Evolutionary conservation across 2,329 filamentous ascomycete genomes (phyloP).

Genomic region (Dothiorella sarmentorum): DNA sequence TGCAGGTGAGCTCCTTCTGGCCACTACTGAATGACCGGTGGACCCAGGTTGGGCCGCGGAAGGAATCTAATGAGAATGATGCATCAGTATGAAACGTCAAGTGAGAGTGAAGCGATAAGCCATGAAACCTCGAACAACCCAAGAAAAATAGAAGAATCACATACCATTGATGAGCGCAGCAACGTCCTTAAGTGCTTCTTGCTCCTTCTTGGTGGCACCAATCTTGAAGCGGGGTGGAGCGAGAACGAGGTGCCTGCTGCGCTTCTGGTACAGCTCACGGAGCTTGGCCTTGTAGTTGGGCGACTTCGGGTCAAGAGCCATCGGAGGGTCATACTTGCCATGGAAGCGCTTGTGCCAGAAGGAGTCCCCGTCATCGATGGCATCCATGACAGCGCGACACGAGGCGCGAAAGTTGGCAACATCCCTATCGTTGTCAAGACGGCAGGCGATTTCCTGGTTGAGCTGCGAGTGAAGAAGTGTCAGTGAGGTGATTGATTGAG

Average conservation of each 20-base stretch:
- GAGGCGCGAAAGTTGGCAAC: constrained; percentile 40
- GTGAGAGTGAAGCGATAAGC: no score
- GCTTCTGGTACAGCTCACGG: constrained; percentile 35
- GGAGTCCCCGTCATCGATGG: constrained; percentile 41
- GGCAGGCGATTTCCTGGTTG: constrained; percentile 38
- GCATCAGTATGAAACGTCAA: background rate
- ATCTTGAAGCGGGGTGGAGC: constrained; percentile 26
- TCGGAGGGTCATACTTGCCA: constrained; percentile 38
- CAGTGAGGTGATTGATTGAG: background rate
- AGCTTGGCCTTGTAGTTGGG: constrained; percentile 29
- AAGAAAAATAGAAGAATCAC: constrained; percentile 20
- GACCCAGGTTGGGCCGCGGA: background rate
- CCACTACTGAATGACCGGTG: constrained; percentile 15
- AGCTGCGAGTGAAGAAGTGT: constrained; percentile 29
- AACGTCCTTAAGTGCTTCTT: constrained; percentile 37
- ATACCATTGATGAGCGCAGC: constrained; percentile 45
- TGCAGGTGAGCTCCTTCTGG: constrained; percentile 28
- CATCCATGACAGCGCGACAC: constrained; percentile 39
- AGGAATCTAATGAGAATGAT: background rate
- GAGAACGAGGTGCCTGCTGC: background rate
- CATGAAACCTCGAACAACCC: no score
- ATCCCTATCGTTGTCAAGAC: constrained; percentile 42
- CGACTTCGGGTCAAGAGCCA: constrained; percentile 1
- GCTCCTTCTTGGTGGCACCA: constrained; percentile 29
- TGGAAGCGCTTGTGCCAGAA: constrained; percentile 50